These are phyloP conservation scores for Fusarium xylarioides DNA, from an alignment of 2,329 filamentous ascomycete species.

Conservation along the genomic window DNA sequence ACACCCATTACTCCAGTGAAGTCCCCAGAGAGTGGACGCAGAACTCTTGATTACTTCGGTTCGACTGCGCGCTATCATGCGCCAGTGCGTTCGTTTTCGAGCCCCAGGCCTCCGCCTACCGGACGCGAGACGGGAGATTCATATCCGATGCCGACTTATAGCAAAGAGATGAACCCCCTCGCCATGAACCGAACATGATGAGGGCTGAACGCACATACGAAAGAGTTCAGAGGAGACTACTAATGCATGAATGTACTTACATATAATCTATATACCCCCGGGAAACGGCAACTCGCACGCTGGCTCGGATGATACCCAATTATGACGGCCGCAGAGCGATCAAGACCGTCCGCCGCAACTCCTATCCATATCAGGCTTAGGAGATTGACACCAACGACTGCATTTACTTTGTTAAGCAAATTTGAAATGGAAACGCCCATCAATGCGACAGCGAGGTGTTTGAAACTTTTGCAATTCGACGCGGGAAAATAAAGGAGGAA, in stretches of 20 bases:
- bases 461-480: slow-evolving; percentile 4
- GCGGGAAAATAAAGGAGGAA: not conserved
- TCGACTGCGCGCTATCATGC: slow-evolving; percentile 63
- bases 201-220: not conserved
- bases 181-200: slow-evolving; percentile 65
- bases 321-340: not conserved
- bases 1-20: slow-evolving; percentile 58
- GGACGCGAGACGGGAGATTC: slow-evolving; percentile 56
- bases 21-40: slow-evolving; percentile 51
- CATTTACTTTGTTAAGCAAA: slow-evolving; percentile 29
- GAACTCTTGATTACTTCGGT: slow-evolving; percentile 65
- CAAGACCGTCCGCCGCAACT: not conserved
- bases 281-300: not conserved
- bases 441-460: slow-evolving; percentile 31
- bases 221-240: not conserved
- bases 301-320: not conserved
- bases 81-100: slow-evolving; percentile 65
- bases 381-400: slow-evolving; percentile 9
- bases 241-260: slow-evolving; percentile 12
- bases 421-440: slow-evolving; percentile 4
- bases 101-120: slow-evolving; percentile 59
- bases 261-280: slow-evolving; percentile 19
- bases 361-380: not conserved
- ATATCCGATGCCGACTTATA: slow-evolving; percentile 46
- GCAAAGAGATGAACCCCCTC: slow-evolving; percentile 61